Evolutionary conservation across 2,329 filamentous ascomycete genomes (phyloP).

Genomic region (Alternaria consortialis): DNA sequence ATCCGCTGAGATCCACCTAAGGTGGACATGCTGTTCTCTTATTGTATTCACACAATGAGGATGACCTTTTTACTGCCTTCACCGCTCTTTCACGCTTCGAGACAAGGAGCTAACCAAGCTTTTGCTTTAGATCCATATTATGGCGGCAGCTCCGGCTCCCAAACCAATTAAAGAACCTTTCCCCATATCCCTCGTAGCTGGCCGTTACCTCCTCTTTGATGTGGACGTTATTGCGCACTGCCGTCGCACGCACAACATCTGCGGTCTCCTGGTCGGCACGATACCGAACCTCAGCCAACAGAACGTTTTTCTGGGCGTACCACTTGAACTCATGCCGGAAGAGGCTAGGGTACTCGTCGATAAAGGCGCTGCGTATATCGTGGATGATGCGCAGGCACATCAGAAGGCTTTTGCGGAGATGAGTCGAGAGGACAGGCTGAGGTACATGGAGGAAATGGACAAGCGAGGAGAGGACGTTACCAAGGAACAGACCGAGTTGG

Average conservation of each 20-base stretch:
- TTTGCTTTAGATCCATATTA: constrained; percentile 31
- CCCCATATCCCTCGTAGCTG: constrained; percentile 81
- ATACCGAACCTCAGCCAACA: constrained; percentile 93
- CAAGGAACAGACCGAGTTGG: constrained; percentile 56
- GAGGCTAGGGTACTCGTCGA: constrained; percentile 85
- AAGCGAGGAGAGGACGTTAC: constrained; percentile 64
- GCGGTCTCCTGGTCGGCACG: constrained; percentile 84
- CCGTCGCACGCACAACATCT: constrained; percentile 82
- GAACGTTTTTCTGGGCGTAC: constrained; percentile 90
- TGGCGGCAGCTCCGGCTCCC: constrained; percentile 43
- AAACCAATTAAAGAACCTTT: constrained; percentile 64
- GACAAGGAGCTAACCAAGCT: constrained; percentile 30
- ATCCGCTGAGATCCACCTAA: constrained; percentile 73
- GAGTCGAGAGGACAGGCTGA: constrained; percentile 65
- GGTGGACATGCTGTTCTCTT: constrained; percentile 59
- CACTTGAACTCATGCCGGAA: constrained; percentile 88
- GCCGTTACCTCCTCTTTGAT: constrained; percentile 90
- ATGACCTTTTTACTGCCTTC: constrained; percentile 34
- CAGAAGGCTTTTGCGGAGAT: constrained; percentile 68
- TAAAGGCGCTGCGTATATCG: constrained; percentile 77
- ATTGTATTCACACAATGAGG: constrained; percentile 54
- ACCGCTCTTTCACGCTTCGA: constrained; percentile 14
- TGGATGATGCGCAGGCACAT: constrained; percentile 81
- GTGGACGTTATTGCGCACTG: constrained; percentile 79
- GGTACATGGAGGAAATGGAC: constrained; percentile 67